Evolutionary conservation across 2,329 filamentous ascomycete genomes (phyloP).

Genomic region (Calonectria montana): DNA sequence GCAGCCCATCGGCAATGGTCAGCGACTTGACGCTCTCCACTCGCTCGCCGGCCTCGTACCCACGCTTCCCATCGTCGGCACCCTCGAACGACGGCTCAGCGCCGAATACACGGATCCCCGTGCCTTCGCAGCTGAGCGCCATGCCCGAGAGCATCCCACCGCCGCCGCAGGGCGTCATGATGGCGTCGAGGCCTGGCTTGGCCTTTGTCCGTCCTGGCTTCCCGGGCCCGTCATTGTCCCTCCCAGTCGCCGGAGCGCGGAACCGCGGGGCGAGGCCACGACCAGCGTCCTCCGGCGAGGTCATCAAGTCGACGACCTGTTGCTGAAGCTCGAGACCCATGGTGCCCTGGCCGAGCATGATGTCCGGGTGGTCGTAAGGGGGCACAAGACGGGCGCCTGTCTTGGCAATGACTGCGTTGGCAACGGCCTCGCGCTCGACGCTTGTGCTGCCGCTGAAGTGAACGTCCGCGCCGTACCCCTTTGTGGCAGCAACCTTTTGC

Average conservation of each 20-base stretch:
- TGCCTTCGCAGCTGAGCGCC: slow-evolving; percentile 79
- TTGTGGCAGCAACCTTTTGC: slow-evolving; percentile 88
- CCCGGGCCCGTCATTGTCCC: slow-evolving; percentile 28
- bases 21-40: slow-evolving; percentile 77
- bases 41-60: slow-evolving; percentile 72
- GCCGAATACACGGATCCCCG: slow-evolving; percentile 82
- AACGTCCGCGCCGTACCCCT: slow-evolving; percentile 80
- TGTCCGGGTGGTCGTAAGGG: slow-evolving; percentile 92
- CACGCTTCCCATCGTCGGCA: slow-evolving; percentile 83
- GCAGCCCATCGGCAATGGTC: slow-evolving; percentile 89
- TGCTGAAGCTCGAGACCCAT: slow-evolving; percentile 83
- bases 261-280: slow-evolving; percentile 23
- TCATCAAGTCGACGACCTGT: slow-evolving; percentile 72
- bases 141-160: slow-evolving; percentile 89
- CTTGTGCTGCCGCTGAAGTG: slow-evolving; percentile 86
- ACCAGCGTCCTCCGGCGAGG: slow-evolving; percentile 35
- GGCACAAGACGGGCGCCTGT: slow-evolving; percentile 86
- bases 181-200: slow-evolving; percentile 67
- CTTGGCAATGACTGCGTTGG: slow-evolving; percentile 73
- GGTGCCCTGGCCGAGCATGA: slow-evolving; percentile 95
- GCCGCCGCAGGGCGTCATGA: slow-evolving; percentile 87
- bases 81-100: slow-evolving; percentile 87
- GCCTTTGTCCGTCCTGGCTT: slow-evolving; percentile 20
- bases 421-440: slow-evolving; percentile 82
- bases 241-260: slow-evolving; percentile 32